Evolutionary conservation across 1,139 yeast genomes (phyloP), one percentile per base, ranked within the genome.

Genomic region (Petasospora rhodanensis): DNA sequence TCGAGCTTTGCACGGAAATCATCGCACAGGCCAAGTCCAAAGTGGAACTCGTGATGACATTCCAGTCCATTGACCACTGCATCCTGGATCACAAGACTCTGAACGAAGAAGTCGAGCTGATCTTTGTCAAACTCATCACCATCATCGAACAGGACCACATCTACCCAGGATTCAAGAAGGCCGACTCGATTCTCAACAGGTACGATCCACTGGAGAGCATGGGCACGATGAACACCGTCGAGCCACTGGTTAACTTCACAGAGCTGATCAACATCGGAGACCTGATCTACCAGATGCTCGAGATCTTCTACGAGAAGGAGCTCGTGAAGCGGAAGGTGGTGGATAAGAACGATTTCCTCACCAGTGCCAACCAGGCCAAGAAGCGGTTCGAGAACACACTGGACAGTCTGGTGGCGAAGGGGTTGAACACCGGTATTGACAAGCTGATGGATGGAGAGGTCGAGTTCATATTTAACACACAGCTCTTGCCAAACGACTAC

Each of bases 181-280:
- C 97, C 0, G 63, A 87, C 32, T 64, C 63, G 3, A 73, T 86
- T 31, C 64, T 91, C 39, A 70, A 76, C 37, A 72, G 75, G 24
- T 91, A 86, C 51, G 79, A 82, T 42, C 89, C 94, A 6, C 32
- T 50, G 6, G 59, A 56, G 18, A 49, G 45, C 11, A 30, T 51
- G 8, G 57, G 52, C 26, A 6, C 34, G 1, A 17, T 44, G 11
- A 49, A 50, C 4, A 68, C 70, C 18, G 83, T 84, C 9, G 93
- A 83, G 45, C 97, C 98, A 0, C 66, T 91, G 32, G 83, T 84
- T 0, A 73, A 84, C 35, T 91, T 91, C 52, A 83, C 93, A 14
- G 96, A 89, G 54, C 66, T 91, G 42, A 93, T 91, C 26, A 91
- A 89, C 49, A 79, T 86, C 47, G 97, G 96, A 7, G 98, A 91